These are phyloP conservation scores for Sporothrix variecibatus DNA, from an alignment of 2,329 filamentous ascomycete genomes.

Conservation along the genomic window DNA sequence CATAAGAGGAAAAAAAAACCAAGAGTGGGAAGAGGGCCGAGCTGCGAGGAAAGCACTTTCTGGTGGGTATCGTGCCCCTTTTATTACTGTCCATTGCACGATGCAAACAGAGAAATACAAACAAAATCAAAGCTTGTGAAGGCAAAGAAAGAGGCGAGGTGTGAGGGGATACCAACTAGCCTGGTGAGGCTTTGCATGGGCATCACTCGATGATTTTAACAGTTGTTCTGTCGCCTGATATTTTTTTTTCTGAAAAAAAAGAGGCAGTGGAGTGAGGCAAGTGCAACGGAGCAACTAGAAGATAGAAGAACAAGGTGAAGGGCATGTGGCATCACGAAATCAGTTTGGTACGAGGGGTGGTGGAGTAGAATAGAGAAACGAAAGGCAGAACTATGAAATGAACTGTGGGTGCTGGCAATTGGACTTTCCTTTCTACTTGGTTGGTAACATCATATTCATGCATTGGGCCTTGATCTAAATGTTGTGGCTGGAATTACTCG, in stretches of 20 bases:
- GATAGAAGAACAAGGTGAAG: background rate
- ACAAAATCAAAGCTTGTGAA: background rate
- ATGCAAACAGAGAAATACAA: constrained; percentile 16
- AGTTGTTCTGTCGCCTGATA: background rate
- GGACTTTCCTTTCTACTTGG: background rate
- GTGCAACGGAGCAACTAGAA: background rate
- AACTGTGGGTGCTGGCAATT: background rate
- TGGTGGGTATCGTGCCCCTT: background rate
- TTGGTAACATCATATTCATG: background rate
- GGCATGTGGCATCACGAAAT: background rate
- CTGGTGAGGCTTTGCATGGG: background rate
- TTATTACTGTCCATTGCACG: background rate
- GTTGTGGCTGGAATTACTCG: too few relatives aligned
- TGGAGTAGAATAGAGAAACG: background rate
- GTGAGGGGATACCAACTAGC: background rate
- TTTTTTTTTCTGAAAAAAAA: too few relatives aligned
- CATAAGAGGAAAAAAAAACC: background rate
- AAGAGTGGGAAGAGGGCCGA: background rate
- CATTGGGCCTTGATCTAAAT: too few relatives aligned
- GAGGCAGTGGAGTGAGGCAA: background rate
- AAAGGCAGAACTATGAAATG: background rate
- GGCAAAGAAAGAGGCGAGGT: background rate
- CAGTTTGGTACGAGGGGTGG: background rate
- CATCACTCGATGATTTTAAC: background rate
- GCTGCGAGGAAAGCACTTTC: background rate